phyloP scores from a whole-genome alignment of 768 basidiomycete species.

The Astraeus odoratus region DNA sequence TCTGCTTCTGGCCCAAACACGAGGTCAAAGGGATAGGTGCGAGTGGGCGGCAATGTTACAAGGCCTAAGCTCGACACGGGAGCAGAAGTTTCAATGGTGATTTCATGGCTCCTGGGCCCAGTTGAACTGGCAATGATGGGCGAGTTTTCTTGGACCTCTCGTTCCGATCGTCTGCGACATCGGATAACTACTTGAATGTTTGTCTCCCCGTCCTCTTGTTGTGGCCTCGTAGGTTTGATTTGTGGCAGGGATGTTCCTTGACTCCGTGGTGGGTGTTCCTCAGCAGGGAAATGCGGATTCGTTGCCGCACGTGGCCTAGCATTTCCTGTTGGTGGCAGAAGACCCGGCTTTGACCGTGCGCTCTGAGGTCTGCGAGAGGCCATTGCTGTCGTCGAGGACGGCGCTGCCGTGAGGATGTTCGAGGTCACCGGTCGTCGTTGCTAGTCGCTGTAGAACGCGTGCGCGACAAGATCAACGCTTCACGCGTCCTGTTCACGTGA shows the following conservation, averaged over 20 bases:
- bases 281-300: conserved; percentile 21
- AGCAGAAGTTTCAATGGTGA: conserved; percentile 74
- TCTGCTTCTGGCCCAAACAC: conserved; percentile 98
- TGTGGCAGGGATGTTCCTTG: conserved; percentile 20
- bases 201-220: conserved; percentile 48
- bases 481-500: conserved; percentile 31
- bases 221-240: conserved; percentile 21
- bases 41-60: conserved; percentile 63
- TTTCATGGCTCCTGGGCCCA: conserved; percentile 67
- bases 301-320: conserved; percentile 45
- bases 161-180: conserved; percentile 78
- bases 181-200: conserved; percentile 94
- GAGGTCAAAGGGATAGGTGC: conserved; percentile 90
- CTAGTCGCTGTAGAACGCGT: conserved; percentile 5
- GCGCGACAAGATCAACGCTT: not conserved
- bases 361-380: conserved; percentile 54
- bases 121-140: conserved; percentile 79
- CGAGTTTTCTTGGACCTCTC: conserved; percentile 79
- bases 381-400: conserved; percentile 35
- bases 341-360: conserved; percentile 32
- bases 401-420: not conserved
- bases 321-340: conserved; percentile 30
- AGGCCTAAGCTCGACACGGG: conserved; percentile 68
- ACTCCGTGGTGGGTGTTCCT: conserved; percentile 13
- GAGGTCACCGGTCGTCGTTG: not conserved